Evolutionary conservation across 306 rosid species (phyloP), one percentile per base, ranked within the genome.

Genomic region (Castanea sativa): DNA sequence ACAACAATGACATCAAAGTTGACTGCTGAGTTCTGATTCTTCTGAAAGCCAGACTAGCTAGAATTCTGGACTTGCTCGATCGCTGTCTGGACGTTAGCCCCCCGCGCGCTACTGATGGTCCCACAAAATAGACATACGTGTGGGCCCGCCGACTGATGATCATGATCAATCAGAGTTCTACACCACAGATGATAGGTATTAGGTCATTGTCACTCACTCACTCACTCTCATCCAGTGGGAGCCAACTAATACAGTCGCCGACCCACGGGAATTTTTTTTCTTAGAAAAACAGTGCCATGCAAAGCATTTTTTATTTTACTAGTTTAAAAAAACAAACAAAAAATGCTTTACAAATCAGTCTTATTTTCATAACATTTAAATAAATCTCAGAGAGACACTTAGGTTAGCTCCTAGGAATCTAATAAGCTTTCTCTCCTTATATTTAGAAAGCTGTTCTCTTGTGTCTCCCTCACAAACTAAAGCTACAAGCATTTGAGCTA

Each of bases 271-370:
- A 55, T 33, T 20, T 35, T 71, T 41, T 78, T 78, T 71, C 56
- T 23, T 11, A 69, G 75, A 64, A 64, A 75, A 75, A 86, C 87
- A 88, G 88, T 81, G 69, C 83, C 94, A 90, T 88, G 91, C 94
- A 88, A 63, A 82, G 74, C 55, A 85, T 81, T 79, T 71, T 23
- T 41, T 0, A 8, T 41, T 41, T 41, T 41, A 41, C 45, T 41
- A 41, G 45, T 41, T 41, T 41, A 41, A 41, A 41, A 41, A 41
- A 8, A 41, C 58, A 16, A 38, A 45, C 58, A 73, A 68, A 59
- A 84, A 70, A 77, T 38, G 77, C 79, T 13, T 74, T 18, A n/a
- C 61, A 51, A 9, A 56, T 51, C 58, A 75, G 25, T 27, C 33
- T 59, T 25, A 38, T 38, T 29, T 29, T 75, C 65, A 76, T 58